Base-by-base conservation (phyloP, 176 grass and related monocot species). In the Eleusine coracana region DNA sequence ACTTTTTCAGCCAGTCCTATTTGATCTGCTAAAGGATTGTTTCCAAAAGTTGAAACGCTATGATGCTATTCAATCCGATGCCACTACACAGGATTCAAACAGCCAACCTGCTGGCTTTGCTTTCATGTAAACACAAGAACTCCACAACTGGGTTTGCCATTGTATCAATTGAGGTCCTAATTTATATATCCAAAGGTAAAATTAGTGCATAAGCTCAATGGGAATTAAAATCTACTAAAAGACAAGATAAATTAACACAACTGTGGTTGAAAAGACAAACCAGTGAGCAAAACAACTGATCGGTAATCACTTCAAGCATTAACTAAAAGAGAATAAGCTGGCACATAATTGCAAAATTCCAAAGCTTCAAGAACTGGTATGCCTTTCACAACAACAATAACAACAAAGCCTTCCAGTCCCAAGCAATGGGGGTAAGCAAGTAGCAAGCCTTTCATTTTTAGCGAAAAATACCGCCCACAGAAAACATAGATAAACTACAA, bases 401-500 rank as follows among this genome's bases (percentile, higher is more conserved):
- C 25, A 25, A 25, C 25, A 25, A 25, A 25, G 25, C 25, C 25
- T 25, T 25, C 25, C 25, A 25, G 25, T 25, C 25, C 25, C 2
- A 34, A 34, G 2, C 31, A 34, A 34, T 34, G 31, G 31, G 31
- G 31, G 31, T 34, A 34, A 34, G 31, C 31, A 34, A 34, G 31
- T 34, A 2, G 31, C 31, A 34, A 34, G 14, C 7, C 21, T 17
- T 64, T 28, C 37, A 5, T 34, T 11, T 71, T 71, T 20, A 25
- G 67, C 81, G 71, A 73, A 16, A 76, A 67, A 73, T 28, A 62
- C 5, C 28, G 78, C 7, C 40, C 20, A 60, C 13, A 37, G 31
- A 70, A 70, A 86, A 75, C 6, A 31, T 55, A 78, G 38, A 55
- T 6, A 78, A 36, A 63, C 7, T 83, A 52, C 67, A 56, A 61